phyloP scores from a whole-genome alignment of 139 green algal species.

The Coccomyxa sp. region DNA sequence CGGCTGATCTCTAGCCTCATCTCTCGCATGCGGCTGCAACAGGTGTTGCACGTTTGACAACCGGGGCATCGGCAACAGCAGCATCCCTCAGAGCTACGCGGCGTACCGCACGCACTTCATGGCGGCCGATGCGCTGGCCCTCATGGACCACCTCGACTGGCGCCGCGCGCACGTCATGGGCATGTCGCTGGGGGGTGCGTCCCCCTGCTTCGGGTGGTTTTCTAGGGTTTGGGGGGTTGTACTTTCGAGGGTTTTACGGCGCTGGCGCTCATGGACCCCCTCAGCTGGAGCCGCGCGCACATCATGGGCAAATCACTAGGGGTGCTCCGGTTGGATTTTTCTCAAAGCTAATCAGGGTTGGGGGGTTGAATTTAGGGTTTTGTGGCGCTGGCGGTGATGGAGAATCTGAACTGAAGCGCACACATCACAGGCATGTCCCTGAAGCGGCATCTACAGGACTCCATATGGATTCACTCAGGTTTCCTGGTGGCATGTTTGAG shows the following conservation, averaged over 20 bases:
- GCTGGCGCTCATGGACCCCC: neutral
- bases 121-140: neutral
- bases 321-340: neutral
- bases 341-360: no score
- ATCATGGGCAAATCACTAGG: neutral
- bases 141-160: neutral
- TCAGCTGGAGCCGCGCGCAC: neutral
- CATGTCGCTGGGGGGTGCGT: neutral
- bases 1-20: neutral
- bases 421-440: neutral
- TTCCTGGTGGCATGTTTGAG: no score
- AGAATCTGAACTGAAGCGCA: neutral
- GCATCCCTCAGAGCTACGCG: neutral
- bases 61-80: neutral
- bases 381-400: neutral
- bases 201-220: no score
- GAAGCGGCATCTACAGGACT: no score
- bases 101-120: neutral
- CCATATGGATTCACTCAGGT: no score
- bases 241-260: neutral
- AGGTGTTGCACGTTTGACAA: conserved; percentile 5
- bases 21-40: neutral
- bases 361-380: no score
- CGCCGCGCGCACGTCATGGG: neutral
- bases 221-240: no score